Evolutionary conservation across 1,284 basidiomycete genomes (phyloP).

Genomic region (Cutaneotrichosporon sp.): DNA sequence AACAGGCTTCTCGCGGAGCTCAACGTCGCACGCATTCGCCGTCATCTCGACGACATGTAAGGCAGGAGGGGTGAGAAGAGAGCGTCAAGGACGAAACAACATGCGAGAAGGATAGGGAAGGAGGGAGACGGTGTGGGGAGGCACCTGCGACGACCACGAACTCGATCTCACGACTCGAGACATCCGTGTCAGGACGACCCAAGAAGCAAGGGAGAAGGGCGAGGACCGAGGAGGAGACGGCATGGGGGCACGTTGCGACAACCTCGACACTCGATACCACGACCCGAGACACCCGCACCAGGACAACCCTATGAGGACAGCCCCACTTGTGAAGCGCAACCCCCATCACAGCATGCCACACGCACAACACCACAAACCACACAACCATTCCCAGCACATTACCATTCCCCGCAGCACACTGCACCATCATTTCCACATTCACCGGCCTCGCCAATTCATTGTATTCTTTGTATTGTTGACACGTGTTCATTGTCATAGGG

Average conservation of each 20-base stretch:
- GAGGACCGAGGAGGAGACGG: not conserved
- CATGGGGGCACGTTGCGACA: not conserved
- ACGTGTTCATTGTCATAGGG: not conserved
- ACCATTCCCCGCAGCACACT: not conserved
- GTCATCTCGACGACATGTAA: not conserved
- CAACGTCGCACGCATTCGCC: conserved; percentile 36
- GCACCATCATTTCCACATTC: not conserved
- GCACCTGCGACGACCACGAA: too few relatives aligned
- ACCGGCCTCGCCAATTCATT: not conserved
- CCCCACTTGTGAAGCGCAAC: not conserved
- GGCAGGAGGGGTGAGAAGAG: not conserved
- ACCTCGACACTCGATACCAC: not conserved
- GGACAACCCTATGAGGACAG: not conserved
- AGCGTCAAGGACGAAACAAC: not conserved
- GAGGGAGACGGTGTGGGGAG: too few relatives aligned
- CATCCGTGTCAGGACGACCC: too few relatives aligned
- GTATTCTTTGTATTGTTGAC: conserved; percentile 2
- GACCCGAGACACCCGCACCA: not conserved
- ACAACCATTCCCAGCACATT: not conserved
- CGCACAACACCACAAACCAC: not conserved
- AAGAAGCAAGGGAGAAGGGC: too few relatives aligned
- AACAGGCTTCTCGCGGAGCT: conserved; percentile 47
- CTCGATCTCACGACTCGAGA: too few relatives aligned
- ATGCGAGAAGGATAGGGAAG: not conserved
- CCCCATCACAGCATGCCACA: not conserved